phyloP scores from a whole-genome alignment of 495 filamentous ascomycete genomes.

The Penicillium nucicola region DNA sequence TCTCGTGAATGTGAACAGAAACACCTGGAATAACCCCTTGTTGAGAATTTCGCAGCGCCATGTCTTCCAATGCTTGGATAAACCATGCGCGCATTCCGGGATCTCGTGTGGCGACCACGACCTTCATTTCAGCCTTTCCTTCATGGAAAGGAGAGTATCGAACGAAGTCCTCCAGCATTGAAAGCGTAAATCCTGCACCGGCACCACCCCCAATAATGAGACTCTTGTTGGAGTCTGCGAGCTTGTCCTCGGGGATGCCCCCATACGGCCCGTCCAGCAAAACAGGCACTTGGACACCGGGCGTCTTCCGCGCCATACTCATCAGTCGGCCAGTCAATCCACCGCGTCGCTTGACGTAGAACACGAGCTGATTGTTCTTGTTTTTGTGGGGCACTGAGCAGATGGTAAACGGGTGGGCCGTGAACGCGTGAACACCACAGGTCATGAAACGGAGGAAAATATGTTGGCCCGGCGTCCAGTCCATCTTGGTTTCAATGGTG shows the following conservation, averaged over 20 bases:
- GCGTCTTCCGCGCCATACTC: slow-evolving; percentile 21
- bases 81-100: slow-evolving; percentile 24
- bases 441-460: slow-evolving; percentile 42
- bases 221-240: slow-evolving; percentile 23
- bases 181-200: slow-evolving; percentile 42
- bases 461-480: slow-evolving; percentile 42
- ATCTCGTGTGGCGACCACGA: slow-evolving; percentile 25
- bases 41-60: slow-evolving; percentile 10
- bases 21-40: slow-evolving; percentile 7
- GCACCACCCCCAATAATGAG: slow-evolving; percentile 48
- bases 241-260: slow-evolving; percentile 22
- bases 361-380: slow-evolving; percentile 21
- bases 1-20: slow-evolving; percentile 19
- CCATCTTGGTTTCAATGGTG: slow-evolving; percentile 35
- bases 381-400: slow-evolving; percentile 31
- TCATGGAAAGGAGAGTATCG: background rate
- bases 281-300: slow-evolving; percentile 25
- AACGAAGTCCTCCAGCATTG: slow-evolving; percentile 36
- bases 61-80: slow-evolving; percentile 17
- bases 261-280: slow-evolving; percentile 45
- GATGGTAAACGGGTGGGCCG: slow-evolving; percentile 45
- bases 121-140: slow-evolving; percentile 13
- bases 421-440: slow-evolving; percentile 27
- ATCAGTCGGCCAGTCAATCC: slow-evolving; percentile 36
- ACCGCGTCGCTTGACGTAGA: slow-evolving; percentile 21